Evolutionary conservation across 2,329 filamentous ascomycete genomes (phyloP), one percentile per base, ranked within the genome.

Genomic region (Claviceps maximensis): DNA sequence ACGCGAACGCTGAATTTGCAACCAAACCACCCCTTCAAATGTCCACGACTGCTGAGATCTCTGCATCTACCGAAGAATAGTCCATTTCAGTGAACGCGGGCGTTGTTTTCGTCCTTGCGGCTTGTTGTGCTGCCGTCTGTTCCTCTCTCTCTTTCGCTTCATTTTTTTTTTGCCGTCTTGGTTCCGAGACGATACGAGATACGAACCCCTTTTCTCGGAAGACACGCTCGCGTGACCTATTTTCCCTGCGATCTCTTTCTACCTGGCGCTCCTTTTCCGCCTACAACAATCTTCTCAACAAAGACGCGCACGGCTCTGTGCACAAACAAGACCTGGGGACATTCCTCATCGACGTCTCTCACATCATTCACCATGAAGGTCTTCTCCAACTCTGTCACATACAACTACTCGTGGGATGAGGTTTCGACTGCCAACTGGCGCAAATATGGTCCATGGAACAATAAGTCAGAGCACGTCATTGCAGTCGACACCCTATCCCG

Each of bases 381-480:
- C 72, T 97, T 97, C 66, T 87, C 88, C 61, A 94, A 89, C 64
- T 76, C 77, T 41, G 87, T 89, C 71, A 89, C 89, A 56, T 98
- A 94, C 73, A 80, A 95, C 74, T 98, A 98, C 77, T 95, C 91
- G 47, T 98, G 93, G 93, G 89, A 95, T 65, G 91, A 97, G 70
- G 93, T 98, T 38, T 95, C 89, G 27, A 89, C 89, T 15, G 89
- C 87, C 67, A 98, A 98, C 78, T 98, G 93, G 93, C 86, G 84
- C 62, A 98, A 98, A 71, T 98, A 98, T 73, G 94, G 89, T 64
- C 91, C 91, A 21, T 97, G 93, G 91, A 98, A 98, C 75, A 87
- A 96, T 69, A 93, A 95, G 73, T 90, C 87, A n/a, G 88, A 89
- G 42, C 93, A 98, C 70, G 93, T 98, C 60, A 83, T 94, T 59